Conservation (phyloP, 768 basidiomycete species). For the Tricholoma sp. region DNA sequence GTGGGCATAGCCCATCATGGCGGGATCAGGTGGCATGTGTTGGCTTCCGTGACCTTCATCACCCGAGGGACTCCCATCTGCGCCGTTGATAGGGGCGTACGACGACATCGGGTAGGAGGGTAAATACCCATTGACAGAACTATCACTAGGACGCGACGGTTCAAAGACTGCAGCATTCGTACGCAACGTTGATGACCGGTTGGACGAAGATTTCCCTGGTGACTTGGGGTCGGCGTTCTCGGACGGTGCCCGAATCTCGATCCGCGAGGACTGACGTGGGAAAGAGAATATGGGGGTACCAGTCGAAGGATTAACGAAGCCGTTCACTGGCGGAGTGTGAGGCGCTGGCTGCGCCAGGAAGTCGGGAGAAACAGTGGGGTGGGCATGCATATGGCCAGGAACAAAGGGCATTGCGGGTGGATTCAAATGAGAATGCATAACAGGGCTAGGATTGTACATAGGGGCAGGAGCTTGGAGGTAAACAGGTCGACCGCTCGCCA, state of each 20-base stretch:
- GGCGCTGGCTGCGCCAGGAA: conserved; percentile 49
- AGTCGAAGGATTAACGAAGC: conserved; percentile 61
- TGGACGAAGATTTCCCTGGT: conserved; percentile 24
- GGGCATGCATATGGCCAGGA: conserved; percentile 59
- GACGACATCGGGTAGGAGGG: conserved; percentile 11
- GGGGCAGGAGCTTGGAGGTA: conserved; percentile 57
- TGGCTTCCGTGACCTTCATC: conserved; percentile 3
- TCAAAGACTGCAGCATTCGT: conserved; percentile 48
- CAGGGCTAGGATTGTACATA: conserved; percentile 65
- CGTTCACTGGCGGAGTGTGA: conserved; percentile 56
- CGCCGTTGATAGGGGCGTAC: conserved; percentile 30
- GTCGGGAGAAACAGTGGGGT: conserved; percentile 57
- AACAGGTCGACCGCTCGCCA: conserved; percentile 78
- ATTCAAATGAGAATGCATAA: conserved; percentile 50
- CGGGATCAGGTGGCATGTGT: conserved; percentile 12
- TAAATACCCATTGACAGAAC: conserved; percentile 13
- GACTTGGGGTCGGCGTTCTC: conserved; percentile 22
- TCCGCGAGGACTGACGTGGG: conserved; percentile 64
- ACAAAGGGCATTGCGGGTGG: conserved; percentile 47
- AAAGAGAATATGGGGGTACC: conserved; percentile 71
- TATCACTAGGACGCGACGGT: conserved; percentile 28
- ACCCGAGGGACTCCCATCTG: conserved; percentile 16
- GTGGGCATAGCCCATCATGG: conserved; percentile 51
- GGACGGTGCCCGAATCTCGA: conserved; percentile 66
- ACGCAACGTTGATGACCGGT: conserved; percentile 37